Conservation (phyloP, 768 basidiomycete species). For the Hypholoma fasciculare region DNA sequence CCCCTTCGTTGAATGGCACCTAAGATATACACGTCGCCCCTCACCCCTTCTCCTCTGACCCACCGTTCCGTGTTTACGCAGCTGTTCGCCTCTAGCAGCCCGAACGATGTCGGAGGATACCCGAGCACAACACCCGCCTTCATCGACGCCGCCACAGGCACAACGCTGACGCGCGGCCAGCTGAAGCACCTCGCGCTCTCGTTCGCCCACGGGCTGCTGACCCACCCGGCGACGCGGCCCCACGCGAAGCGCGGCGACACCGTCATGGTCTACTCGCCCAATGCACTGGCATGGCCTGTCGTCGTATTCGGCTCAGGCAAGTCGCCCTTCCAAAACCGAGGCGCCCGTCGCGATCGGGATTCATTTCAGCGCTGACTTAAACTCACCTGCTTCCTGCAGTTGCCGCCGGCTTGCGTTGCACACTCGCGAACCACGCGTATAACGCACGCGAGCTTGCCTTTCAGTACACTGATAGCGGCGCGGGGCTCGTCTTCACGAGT, state of each 20-base stretch:
- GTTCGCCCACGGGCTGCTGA: conserved; percentile 57
- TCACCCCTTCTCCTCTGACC: conserved; percentile 36
- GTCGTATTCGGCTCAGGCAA: conserved; percentile 46
- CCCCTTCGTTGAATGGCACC: conserved; percentile 31
- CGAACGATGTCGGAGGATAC: conserved; percentile 40
- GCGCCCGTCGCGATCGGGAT: neutral
- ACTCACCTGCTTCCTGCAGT: conserved; percentile 28
- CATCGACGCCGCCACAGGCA: conserved; percentile 63
- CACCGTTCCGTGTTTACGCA: conserved; percentile 49
- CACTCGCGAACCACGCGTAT: conserved; percentile 75
- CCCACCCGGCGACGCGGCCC: conserved; percentile 31
- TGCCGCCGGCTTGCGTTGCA: conserved; percentile 67
- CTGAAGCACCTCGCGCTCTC: conserved; percentile 53
- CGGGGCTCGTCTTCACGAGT: conserved; percentile 61
- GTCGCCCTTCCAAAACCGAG: conserved; percentile 1
- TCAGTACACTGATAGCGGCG: conserved; percentile 70
- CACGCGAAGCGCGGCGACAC: conserved; percentile 50
- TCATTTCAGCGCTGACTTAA: neutral
- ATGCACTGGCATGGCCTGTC: conserved; percentile 56
- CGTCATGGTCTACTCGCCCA: conserved; percentile 67
- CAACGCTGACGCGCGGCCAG: conserved; percentile 54
- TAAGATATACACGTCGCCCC: conserved; percentile 48
- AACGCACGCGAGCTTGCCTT: conserved; percentile 66
- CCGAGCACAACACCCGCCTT: conserved; percentile 52
- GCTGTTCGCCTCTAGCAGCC: conserved; percentile 36